Base-by-base conservation (phyloP, 768 basidiomycete species). In the Candolleomyces aberdarensis region DNA sequence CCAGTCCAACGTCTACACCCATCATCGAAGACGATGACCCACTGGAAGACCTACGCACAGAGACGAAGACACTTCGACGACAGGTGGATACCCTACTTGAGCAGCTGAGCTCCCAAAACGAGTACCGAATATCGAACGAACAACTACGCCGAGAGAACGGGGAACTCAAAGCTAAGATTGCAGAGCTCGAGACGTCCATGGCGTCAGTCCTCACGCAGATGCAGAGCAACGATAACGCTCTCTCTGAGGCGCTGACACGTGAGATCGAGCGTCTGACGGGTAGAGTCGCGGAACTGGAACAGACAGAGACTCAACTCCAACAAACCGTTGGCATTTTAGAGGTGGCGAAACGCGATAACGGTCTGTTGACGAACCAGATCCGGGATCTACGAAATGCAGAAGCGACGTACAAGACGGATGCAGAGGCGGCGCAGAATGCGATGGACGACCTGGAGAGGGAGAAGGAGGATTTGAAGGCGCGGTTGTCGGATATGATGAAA, bases 161-260 rank as follows among this genome's bases (percentile, higher is more conserved):
- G 14, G 56, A 50, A 0, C 57, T 75, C 9, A 74, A 72, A 62
- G 51, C 66, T 0, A 64, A 71, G 54, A 44, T 72, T 1, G 64
- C 60, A 3, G 74, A 76, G 3, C 70, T 72, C 67, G 74, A 76
- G 56, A 56, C 61, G 36, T 74, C 67, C 15, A 71, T 72, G 62
- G 66, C 64, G 26, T 67, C 72, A 36, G 66, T 69, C 11, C 62
- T 71, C 61, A 66, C 17, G 66, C 67, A 40, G 70, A 63, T 49
- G 69, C 64, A 63, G 54, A 66, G 67, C 60, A 20, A 51, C 62
- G 39, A 63, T 52, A 11, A 67, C 65, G 32, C 66, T 63, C 36
- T 66, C 67, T 48, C 61, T 7, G 72, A 72, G 9, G 67, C 67
- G n/a, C 70, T 74, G 40, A 61, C 66, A 0, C 62, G 62, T 29